Evolutionary conservation across 2,329 filamentous ascomycete genomes (phyloP).

Genomic region (Thielaviopsis punctulata): DNA sequence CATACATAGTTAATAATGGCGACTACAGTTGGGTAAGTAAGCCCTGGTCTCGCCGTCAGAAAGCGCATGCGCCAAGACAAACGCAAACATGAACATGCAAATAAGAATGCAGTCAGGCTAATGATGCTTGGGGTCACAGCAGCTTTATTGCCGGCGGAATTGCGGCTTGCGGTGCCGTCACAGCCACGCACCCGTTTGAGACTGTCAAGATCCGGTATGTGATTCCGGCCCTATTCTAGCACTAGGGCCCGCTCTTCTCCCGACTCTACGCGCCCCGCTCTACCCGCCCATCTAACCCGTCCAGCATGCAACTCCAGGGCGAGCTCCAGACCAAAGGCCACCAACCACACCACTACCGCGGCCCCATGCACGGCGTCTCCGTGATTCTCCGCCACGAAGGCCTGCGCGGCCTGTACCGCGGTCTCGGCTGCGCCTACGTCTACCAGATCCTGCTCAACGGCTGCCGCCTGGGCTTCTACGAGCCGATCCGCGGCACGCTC

Average conservation of each 20-base stretch:
- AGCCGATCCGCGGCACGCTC: slow-evolving; percentile 64
- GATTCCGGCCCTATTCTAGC: slow-evolving; percentile 1
- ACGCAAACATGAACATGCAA: background rate
- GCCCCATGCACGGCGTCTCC: slow-evolving; percentile 76
- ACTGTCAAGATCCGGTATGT: slow-evolving; percentile 91
- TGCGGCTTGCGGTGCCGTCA: slow-evolving; percentile 92
- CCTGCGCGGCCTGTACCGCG: slow-evolving; percentile 66
- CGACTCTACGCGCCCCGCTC: background rate
- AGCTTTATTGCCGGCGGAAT: slow-evolving; percentile 93
- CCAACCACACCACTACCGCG: slow-evolving; percentile 75
- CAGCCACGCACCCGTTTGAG: slow-evolving; percentile 94
- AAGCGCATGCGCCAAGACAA: background rate
- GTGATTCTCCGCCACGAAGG: slow-evolving; percentile 90
- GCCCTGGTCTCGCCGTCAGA: background rate
- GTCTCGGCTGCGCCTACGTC: slow-evolving; percentile 80
- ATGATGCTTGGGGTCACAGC: slow-evolving; percentile 24
- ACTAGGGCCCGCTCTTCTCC: slow-evolving; percentile 5
- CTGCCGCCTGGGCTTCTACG: slow-evolving; percentile 93
- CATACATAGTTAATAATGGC: background rate
- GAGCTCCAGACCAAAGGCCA: slow-evolving; percentile 78
- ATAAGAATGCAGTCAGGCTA: background rate
- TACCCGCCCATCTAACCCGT: background rate
- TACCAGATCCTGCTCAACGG: slow-evolving; percentile 96
- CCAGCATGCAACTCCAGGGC: slow-evolving; percentile 83
- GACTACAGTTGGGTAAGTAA: slow-evolving; percentile 5